Conservation (phyloP, 192 early-diverging fungal species). For the Paraglomus brasilianum region DNA sequence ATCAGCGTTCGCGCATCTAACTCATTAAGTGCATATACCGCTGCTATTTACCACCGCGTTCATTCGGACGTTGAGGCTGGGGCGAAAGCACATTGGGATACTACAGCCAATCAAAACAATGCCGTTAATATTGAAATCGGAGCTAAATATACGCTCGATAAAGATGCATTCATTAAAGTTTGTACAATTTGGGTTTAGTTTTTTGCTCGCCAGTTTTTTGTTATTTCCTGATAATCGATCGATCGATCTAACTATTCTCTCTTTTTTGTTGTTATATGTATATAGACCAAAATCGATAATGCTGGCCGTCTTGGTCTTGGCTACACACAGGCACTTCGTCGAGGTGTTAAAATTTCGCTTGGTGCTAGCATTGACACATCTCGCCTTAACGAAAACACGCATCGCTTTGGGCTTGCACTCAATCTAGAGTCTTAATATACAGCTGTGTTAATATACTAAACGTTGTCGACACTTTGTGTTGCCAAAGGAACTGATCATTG, state of each 20-base stretch:
- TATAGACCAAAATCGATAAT: constrained; percentile 74
- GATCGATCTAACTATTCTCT: too few species aligned
- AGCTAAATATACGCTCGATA: constrained; percentile 91
- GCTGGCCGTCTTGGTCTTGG: constrained; percentile 87
- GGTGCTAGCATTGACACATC: constrained; percentile 94
- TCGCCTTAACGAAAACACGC: constrained; percentile 88
- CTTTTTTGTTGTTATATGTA: neutral
- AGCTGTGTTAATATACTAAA: too few species aligned
- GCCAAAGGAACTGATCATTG: too few species aligned
- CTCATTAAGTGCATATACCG: constrained; percentile 84
- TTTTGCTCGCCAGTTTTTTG: too few species aligned
- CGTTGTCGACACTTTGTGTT: too few species aligned
- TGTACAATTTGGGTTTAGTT: too few species aligned
- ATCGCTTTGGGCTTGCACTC: constrained; percentile 91
- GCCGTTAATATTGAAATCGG: constrained; percentile 85
- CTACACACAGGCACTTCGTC: constrained; percentile 90
- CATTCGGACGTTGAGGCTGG: constrained; percentile 90
- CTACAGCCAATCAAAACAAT: constrained; percentile 65
- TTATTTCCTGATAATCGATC: too few species aligned
- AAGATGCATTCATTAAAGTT: constrained; percentile 79
- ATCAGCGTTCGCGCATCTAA: constrained; percentile 89
- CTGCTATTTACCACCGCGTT: constrained; percentile 97
- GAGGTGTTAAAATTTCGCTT: constrained; percentile 91
- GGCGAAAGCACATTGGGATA: constrained; percentile 89
- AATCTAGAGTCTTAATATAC: constrained; percentile 81